Base-by-base conservation (phyloP, 192 early-diverging fungal genomes). In the Phlyctochytrium arcticum region DNA sequence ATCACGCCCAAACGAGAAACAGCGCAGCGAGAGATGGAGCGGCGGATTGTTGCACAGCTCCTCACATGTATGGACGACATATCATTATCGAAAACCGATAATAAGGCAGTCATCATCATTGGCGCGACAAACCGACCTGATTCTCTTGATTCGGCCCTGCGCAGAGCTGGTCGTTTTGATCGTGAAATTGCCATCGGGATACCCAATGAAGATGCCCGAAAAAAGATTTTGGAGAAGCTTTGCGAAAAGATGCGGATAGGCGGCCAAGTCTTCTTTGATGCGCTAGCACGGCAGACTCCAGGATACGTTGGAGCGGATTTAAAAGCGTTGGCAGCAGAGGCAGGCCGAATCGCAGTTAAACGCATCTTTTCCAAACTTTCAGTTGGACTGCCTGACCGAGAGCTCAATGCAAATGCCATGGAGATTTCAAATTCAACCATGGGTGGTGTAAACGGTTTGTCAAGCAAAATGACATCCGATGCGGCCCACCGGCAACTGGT, bases 281-380 rank as follows among this genome's bases (percentile, higher is more conserved):
- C 81, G 48, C 78, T 99, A 31, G 95, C 96, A 21, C 93, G 90
- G 60, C 65, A 88, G 67, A 98, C 96, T 3, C 96, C 96, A 19
- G 96, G 96, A 8, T 99, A 93, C 78, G 96, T 99, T 4, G 96
- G 96, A 37, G 96, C 95, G 6, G 96, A 99, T 84, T 75, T 99
- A 49, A 91, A 89, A 42, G 94, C 95, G 1, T 70, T 99, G 57
- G 91, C 89, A 0, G 79, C 90, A 3, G 88, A 92, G 19, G 96
- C 96, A 0, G 95, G 95, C 36, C 85, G 92, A 74, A 85, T 92
- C 58, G 95, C 96, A 1, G 87, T 98, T 15, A 90, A 90, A 58
- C 87, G 96, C 24, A 91, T 81, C 7, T 80, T 82, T 49, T 35
- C 70, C 49, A 48, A 39, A 17, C 49, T 81, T 27, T 12, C 47